phyloP scores from a whole-genome alignment of 1,139 yeast species.

The Magnusiomyces suaveolens region DNA sequence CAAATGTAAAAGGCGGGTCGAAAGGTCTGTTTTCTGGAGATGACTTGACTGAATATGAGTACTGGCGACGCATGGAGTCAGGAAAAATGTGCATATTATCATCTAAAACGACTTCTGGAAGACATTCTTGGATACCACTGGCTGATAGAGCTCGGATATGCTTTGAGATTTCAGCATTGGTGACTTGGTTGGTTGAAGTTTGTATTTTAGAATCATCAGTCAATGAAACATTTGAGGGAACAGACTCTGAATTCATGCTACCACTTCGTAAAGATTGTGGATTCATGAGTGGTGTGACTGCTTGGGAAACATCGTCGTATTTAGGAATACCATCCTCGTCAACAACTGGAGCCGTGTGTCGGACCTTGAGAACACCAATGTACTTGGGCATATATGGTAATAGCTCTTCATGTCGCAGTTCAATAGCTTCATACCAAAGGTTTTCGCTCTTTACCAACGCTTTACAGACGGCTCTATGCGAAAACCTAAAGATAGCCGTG shows the following conservation, averaged over 20 bases:
- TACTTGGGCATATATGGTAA: conserved; percentile 83
- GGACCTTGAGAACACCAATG: conserved; percentile 85
- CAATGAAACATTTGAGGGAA: neutral
- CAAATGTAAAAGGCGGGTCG: neutral
- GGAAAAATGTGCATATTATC: conserved; percentile 89
- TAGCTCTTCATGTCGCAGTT: conserved; percentile 63
- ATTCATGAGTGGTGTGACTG: conserved; percentile 33
- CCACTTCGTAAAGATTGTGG: conserved; percentile 81
- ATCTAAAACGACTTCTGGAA: conserved; percentile 76
- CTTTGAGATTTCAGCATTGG: no score
- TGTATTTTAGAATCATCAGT: neutral
- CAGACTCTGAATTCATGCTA: conserved; percentile 36
- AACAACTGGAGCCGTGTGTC: conserved; percentile 50
- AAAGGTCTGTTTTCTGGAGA: conserved; percentile 11
- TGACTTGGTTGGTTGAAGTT: neutral
- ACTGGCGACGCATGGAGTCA: conserved; percentile 57
- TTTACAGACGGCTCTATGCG: conserved; percentile 87
- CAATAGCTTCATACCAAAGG: conserved; percentile 83
- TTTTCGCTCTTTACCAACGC: conserved; percentile 85
- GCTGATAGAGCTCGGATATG: neutral
- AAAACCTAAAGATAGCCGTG: conserved; percentile 88
- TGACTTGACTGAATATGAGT: conserved; percentile 43
- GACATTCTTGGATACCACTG: conserved; percentile 25
- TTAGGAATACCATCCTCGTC: conserved; percentile 4
- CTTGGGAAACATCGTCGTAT: neutral